Percentiles rank a stretch among this genome's conserved stretches.
Evolutionary conservation across 129 eudicot genomes (phyloP).

Genomic region (Flaveria ramosissima): DNA sequence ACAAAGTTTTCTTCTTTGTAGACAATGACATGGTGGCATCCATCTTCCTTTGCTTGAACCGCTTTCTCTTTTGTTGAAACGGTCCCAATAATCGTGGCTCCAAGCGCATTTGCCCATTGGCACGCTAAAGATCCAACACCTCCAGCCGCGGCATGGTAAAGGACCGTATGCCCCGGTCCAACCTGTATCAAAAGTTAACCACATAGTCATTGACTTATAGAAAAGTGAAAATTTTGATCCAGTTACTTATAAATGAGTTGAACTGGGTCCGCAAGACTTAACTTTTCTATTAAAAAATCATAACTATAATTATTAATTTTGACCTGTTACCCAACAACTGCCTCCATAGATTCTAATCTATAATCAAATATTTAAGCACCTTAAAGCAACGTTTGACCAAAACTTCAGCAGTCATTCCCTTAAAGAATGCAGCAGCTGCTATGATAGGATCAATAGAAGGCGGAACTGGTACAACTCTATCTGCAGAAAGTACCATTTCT

Average conservation of each 20-base stretch:
- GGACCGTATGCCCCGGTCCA: conserved; percentile 55
- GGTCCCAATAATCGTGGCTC: conserved; percentile 62
- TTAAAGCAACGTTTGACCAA: conserved; percentile 48
- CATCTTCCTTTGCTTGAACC: conserved; percentile 59
- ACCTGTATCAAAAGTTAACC: conserved; percentile 33
- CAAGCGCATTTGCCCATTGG: conserved; percentile 60
- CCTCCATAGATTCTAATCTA: background rate
- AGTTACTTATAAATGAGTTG: too few species aligned
- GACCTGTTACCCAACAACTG: too few species aligned
- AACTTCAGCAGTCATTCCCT: conserved; percentile 58
- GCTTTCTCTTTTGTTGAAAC: conserved; percentile 58
- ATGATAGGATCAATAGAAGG: conserved; percentile 44
- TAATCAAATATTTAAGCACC: conserved; percentile 11
- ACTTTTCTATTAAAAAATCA: too few species aligned
- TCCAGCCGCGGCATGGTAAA: conserved; percentile 63
- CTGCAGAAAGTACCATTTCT: conserved; percentile 62
- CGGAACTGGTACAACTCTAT: conserved; percentile 47
- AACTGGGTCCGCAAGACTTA: too few species aligned
- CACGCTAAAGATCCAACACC: conserved; percentile 58
- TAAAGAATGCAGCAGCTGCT: conserved; percentile 52
- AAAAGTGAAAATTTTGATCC: too few species aligned
- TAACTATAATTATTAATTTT: too few species aligned
- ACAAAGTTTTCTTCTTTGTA: conserved; percentile 60
- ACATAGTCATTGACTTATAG: too few species aligned
- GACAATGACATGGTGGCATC: conserved; percentile 57